Evolutionary conservation across 2,329 filamentous ascomycete species (phyloP), one percentile per base, ranked within the genome.

Genomic region (Botrytis medusae): DNA sequence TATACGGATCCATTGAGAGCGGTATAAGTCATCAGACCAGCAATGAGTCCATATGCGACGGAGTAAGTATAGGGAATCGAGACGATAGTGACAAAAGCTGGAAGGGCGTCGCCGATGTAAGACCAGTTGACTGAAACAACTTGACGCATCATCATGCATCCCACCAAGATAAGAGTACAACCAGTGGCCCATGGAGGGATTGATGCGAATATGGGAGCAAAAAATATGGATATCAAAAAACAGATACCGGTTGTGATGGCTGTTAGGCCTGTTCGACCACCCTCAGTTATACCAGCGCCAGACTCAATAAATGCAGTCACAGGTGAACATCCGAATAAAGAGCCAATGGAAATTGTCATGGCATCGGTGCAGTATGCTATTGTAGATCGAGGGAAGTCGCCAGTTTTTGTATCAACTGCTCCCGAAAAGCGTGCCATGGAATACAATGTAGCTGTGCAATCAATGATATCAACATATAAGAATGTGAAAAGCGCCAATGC

Each of bases 311-410:
- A 94, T 4, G 90, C 90, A 0, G 92, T 94, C 0, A 92, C 89
- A 0, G 92, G 92, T 0, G 91, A 91, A 61, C 86, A 88, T 4
- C 91, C 92, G 73, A 94, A 86, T 0, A 94, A 84, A 0, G 90
- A 88, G 5, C 91, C 91, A 67, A 94, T 87, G 0, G 91, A 92
- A 76, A 94, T 93, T 74, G 90, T 90, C 22, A 90, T 82, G 1
- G 92, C 91, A 76, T 94, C 92, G 5, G 88, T 89, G 77, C 88
- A 91, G 81, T 93, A 94, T 1, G 94, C 94, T 46, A 95, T 83
- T 0, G 94, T 93, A 2, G 92, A 95, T 59, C 93, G 91, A 70
- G 95, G 93, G 75, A 97, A 97, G 80, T 97, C 93, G n/a, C 91
- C 89, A 2, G 91, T 89, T 63, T 88, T 85, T 77, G 87, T 82